phyloP scores from a whole-genome alignment of 805 yeast species.

The Candida ortonii region DNA sequence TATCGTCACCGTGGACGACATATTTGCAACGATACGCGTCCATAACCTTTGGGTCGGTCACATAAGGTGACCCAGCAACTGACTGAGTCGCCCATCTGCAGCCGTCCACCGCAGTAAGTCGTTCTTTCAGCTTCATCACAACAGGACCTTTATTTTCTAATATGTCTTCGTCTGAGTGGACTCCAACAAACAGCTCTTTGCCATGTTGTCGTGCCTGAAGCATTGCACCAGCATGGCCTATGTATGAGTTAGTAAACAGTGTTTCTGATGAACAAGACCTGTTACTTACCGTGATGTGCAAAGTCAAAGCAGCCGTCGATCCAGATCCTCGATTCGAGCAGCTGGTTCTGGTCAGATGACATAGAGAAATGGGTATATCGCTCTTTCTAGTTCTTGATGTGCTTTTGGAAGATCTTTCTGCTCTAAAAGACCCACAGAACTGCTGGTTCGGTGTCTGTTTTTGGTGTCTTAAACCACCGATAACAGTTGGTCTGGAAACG shows the following conservation, averaged over 20 bases:
- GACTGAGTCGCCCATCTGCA: slow-evolving; percentile 84
- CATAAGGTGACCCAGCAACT: slow-evolving; percentile 84
- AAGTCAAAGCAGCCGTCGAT: slow-evolving; percentile 98
- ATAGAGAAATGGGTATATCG: too few relatives aligned
- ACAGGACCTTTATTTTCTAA: slow-evolving; percentile 84
- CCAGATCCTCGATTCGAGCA: slow-evolving; percentile 63
- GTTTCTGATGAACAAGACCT: too few relatives aligned
- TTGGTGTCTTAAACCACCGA: too few relatives aligned
- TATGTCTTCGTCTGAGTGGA: slow-evolving; percentile 90
- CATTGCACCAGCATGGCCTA: slow-evolving; percentile 90
- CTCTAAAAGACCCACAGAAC: too few relatives aligned
- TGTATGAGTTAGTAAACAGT: not conserved
- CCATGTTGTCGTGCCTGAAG: slow-evolving; percentile 88
- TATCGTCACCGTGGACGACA: slow-evolving; percentile 99
- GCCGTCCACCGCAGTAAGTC: slow-evolving; percentile 81
- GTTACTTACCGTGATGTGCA: slow-evolving; percentile 79
- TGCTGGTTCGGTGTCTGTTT: too few relatives aligned
- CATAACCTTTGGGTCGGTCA: slow-evolving; percentile 81
- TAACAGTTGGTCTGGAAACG: too few relatives aligned
- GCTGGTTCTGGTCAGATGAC: too few relatives aligned
- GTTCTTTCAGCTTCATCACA: slow-evolving; percentile 80
- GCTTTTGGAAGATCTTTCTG: too few relatives aligned
- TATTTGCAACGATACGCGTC: slow-evolving; percentile 71
- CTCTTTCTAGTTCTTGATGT: too few relatives aligned
- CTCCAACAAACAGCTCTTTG: slow-evolving; percentile 73